Evolutionary conservation across 768 basidiomycete genomes (phyloP).

Genomic region (Gelatoporia subvermispora): DNA sequence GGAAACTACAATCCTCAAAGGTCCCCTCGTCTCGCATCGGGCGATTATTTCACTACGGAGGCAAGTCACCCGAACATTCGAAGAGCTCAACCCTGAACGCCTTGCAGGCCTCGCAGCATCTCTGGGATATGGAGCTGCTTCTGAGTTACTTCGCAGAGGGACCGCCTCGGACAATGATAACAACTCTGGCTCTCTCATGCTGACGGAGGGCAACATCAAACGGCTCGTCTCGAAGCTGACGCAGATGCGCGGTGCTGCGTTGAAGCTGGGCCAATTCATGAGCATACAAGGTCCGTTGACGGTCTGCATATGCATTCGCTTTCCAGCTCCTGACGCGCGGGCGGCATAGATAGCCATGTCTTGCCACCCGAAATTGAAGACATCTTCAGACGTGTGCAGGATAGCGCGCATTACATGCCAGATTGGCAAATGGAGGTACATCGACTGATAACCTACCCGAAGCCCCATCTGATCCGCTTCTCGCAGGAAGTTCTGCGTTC

Average conservation of each 20-base stretch:
- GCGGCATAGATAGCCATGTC: conserved; percentile 78
- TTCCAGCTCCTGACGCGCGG: no score
- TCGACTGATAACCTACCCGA: neutral
- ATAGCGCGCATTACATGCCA: conserved; percentile 97
- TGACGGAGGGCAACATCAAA: conserved; percentile 88
- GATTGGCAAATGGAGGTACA: conserved; percentile 95
- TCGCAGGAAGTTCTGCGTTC: conserved; percentile 60
- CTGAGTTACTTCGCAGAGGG: conserved; percentile 76
- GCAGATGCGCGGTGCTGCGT: conserved; percentile 92
- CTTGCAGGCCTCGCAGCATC: conserved; percentile 82
- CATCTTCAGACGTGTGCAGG: conserved; percentile 88
- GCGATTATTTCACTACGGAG: conserved; percentile 91
- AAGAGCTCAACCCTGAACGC: neutral
- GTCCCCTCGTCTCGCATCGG: conserved; percentile 90
- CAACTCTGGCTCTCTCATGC: conserved; percentile 52
- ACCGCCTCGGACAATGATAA: conserved; percentile 33
- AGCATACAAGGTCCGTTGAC: conserved; percentile 88
- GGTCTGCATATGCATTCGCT: neutral
- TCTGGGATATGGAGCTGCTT: conserved; percentile 82
- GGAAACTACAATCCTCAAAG: conserved; percentile 70
- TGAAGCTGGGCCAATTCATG: conserved; percentile 96
- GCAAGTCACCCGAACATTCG: conserved; percentile 34
- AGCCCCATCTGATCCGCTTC: conserved; percentile 2
- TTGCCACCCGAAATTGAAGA: conserved; percentile 84
- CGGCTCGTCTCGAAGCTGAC: conserved; percentile 90